Base-by-base conservation (phyloP, 371 early-diverging fungal species). In the Paraphysoderma sedebokerense region DNA sequence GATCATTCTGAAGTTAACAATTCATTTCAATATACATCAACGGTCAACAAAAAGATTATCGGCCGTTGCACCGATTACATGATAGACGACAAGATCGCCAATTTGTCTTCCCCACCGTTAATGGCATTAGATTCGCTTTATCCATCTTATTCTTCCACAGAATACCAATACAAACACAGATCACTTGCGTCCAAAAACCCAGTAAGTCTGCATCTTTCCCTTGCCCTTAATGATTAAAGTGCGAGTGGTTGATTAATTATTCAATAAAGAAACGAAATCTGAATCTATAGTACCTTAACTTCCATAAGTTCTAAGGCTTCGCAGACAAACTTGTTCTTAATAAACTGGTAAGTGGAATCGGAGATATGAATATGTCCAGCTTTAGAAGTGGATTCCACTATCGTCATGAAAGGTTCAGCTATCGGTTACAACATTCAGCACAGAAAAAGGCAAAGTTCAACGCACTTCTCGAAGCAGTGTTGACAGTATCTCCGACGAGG, bases 401-500 rank as follows among this genome's bases (percentile, higher is more conserved):
- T 44, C 17, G 28, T 13, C n/a, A 13, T 2, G 17, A n/a, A 3
- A n/a, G 17, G 4, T 5, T 3, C 37, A 6, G 0, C n/a, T n/a
- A 22, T 36, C 2, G 20, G 37, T 36, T 6, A 22, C 5, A 36
- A 6, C 37, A 5, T 2, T 36, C 6, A n/a, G 37, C 6, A 22
- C 37, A n/a, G 2, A 3, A 36, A 2, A 5, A 36, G 1, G 5
- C 37, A 22, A n/a, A 36, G n/a, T 20, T 5, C 3, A 36, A 0
- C 37, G 5, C 5, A n/a, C n/a, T 52, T 19, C 54, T 55, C 15
- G 66, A 65, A 3, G 66, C 66, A 22, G 66, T 65, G 53, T 63
- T 65, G 29, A 65, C 66, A 20, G 66, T 59, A 32, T 65, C 66
- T 15, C 66, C 66, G 36, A 66, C 60, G 33, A 66, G 39, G 44